Evolutionary conservation across 2,329 filamentous ascomycete genomes (phyloP), one percentile per base, ranked within the genome.

Genomic region (Apiospora aurea): DNA sequence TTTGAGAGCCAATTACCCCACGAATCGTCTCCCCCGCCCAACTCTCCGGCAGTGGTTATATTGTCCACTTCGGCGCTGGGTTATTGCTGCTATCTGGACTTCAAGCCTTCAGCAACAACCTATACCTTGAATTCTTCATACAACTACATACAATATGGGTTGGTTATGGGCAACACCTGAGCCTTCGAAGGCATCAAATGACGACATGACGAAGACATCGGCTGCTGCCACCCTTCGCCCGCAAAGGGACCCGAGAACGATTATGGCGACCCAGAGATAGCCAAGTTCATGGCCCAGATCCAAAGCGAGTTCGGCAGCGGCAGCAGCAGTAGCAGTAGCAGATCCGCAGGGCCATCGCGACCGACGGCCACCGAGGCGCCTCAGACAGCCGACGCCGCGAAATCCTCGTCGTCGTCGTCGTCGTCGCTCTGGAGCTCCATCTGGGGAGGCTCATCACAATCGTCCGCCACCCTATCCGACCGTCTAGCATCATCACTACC

Each of bases 151-250:
- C 47, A 73, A 53, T 71, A 92, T 92, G 90, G 89, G 89, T 75
- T 92, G 90, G 90, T 83, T 90, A 74, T 91, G 89, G 88, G 83
- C 87, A 72, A 83, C 82, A 7, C 74, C 83, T 38, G 43, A 76
- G 57, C 64, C 79, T 24, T 68, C 75, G 21, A 79, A 80, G 75
- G 74, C 74, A 46, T 44, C 79, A 43, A 70, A 74, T 53, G 72
- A 73, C 47, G 71, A 76, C 49, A 70, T 77, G 66, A 64, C 73
- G 51, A 53, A 73, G 21, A 29, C 74, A 7, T 34, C 73, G 41
- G 41, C 70, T 0, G 21, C 71, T 49, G 34, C 71, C 41, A 41
- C 73, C 29, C 69, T 8, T 69, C 46, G 8, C 46, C 72, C 47
- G 64, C 75, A 44, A 73, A 70, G 68, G 46, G 73, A 26, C 13